Conservation (phyloP, 768 basidiomycete genomes). For the Boletus vermiculosoides region DNA sequence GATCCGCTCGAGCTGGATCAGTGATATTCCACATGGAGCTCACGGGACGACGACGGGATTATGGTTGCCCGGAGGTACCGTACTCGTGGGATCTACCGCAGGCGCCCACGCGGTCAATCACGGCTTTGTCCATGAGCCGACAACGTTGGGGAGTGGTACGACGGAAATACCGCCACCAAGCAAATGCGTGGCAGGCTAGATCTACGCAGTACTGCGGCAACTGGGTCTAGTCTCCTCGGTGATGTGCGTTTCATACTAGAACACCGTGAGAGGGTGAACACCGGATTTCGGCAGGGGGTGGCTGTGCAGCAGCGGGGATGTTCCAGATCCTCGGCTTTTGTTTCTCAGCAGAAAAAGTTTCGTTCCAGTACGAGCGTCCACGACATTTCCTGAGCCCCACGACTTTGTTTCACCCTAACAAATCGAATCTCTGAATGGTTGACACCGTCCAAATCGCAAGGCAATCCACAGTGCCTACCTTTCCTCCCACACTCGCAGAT, state of each 20-base stretch:
- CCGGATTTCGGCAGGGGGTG: conserved; percentile 22
- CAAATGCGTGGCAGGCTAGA: not conserved
- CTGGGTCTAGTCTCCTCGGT: not conserved
- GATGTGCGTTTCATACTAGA: too few species aligned
- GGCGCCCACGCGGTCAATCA: not conserved
- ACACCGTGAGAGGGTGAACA: not conserved
- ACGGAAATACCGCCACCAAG: not conserved
- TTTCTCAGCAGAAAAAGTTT: conserved; percentile 16
- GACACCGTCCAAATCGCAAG: not conserved
- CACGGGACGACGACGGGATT: not conserved
- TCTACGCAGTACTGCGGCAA: too few species aligned
- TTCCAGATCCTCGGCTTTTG: conserved; percentile 9
- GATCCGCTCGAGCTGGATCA: not conserved
- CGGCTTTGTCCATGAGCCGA: not conserved
- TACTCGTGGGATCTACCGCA: not conserved
- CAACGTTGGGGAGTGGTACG: too few species aligned
- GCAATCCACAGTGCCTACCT: conserved; percentile 12
- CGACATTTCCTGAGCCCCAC: not conserved
- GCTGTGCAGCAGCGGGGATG: conserved; percentile 19
- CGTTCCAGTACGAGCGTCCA: not conserved
- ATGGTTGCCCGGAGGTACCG: not conserved
- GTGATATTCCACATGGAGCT: not conserved
- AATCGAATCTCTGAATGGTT: conserved; percentile 6
- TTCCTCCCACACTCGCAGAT: conserved; percentile 51
- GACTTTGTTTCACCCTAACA: too few species aligned